A percentile compares a stretch with the other conserved stretches of the same genome.
Conservation (phyloP, 371 early-diverging fungal species). For the Apophysomyces variabilis region DNA sequence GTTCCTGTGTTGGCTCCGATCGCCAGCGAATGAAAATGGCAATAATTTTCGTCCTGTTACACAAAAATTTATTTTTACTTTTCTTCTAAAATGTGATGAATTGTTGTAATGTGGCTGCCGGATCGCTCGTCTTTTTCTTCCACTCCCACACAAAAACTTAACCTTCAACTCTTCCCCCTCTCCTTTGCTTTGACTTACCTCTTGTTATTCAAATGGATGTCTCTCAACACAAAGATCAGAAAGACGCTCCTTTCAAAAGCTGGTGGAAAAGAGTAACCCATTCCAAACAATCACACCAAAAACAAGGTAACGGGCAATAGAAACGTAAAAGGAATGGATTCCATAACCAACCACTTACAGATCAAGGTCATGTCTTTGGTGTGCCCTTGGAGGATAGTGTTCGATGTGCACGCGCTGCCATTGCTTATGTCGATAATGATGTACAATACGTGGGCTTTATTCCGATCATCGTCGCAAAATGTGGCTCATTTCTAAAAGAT, state of each 20-base stretch:
- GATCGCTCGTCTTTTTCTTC: background rate
- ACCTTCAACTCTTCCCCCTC: background rate
- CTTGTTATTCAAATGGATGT: background rate
- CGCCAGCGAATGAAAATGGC: slow-evolving; percentile 7
- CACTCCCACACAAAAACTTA: background rate
- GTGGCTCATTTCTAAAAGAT: slow-evolving; percentile 48
- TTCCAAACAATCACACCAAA: slow-evolving; percentile 7
- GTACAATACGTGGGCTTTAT: slow-evolving; percentile 39
- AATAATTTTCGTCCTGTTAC: background rate
- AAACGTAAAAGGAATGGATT: background rate
- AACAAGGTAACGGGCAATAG: slow-evolving; percentile 3
- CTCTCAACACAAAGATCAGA: slow-evolving; percentile 7
- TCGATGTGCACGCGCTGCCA: slow-evolving; percentile 27
- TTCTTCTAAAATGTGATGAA: background rate
- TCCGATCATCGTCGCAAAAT: slow-evolving; percentile 54
- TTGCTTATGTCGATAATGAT: slow-evolving; percentile 31
- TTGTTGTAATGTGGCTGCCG: slow-evolving; percentile 5
- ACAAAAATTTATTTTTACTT: slow-evolving; percentile 9
- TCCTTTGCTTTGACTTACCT: background rate
- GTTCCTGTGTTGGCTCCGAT: slow-evolving; percentile 2
- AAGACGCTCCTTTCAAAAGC: slow-evolving; percentile 15
- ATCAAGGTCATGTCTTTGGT: slow-evolving; percentile 26
- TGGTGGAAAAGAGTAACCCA: slow-evolving; percentile 16
- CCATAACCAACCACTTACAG: background rate
- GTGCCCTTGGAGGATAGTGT: slow-evolving; percentile 28